Evolutionary conservation across 805 yeast genomes (phyloP).

Genomic region (Cyberlindnera japonica): DNA sequence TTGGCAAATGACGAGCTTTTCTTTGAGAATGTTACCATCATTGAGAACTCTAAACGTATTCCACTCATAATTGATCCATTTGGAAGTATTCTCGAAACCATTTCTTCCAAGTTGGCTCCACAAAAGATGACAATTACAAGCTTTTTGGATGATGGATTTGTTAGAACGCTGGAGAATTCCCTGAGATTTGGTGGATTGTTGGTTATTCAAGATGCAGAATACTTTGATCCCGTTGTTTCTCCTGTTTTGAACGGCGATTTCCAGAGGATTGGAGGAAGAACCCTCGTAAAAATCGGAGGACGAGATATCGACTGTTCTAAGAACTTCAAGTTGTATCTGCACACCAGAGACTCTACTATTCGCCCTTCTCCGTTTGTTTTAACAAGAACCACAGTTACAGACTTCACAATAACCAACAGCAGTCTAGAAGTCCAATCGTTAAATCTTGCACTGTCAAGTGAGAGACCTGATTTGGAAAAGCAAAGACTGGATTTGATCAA

Average conservation of each 20-base stretch:
- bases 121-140: constrained; percentile 54
- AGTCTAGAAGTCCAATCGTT: constrained; percentile 62
- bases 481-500: constrained; percentile 51
- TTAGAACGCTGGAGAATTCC: constrained; percentile 72
- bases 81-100: constrained; percentile 39
- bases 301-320: constrained; percentile 64
- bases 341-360: constrained; percentile 54
- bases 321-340: constrained; percentile 56
- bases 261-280: constrained; percentile 65
- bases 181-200: constrained; percentile 78
- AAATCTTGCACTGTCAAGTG: constrained; percentile 48
- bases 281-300: constrained; percentile 55
- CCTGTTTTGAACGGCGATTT: constrained; percentile 60
- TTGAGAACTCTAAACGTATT: constrained; percentile 36
- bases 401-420: constrained; percentile 69
- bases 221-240: constrained; percentile 69
- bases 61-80: constrained; percentile 77
- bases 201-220: constrained; percentile 75
- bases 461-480: constrained; percentile 63
- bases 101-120: constrained; percentile 32
- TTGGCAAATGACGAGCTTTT: constrained; percentile 56
- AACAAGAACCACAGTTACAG: constrained; percentile 59
- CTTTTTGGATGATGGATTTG: constrained; percentile 63
- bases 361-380: constrained; percentile 50
- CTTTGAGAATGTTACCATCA: constrained; percentile 59